These are phyloP conservation scores for Coccomyxa sp. DNA, from an alignment of 139 green algal species.

Conservation along the genomic window DNA sequence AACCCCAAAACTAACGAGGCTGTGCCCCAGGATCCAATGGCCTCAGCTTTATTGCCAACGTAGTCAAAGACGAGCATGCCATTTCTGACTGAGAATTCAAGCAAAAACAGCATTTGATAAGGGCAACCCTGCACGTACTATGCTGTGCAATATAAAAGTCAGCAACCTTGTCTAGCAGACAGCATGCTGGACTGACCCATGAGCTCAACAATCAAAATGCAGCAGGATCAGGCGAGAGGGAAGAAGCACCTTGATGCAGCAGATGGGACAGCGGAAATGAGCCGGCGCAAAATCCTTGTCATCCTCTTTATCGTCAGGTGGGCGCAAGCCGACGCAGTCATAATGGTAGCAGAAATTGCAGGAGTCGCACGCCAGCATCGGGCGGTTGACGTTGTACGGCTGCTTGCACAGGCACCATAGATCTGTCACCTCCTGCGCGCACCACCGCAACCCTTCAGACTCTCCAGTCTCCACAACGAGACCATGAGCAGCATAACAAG, in stretches of 20 bases:
- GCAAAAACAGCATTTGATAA: background rate
- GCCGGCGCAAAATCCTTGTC: slow-evolving; percentile 32
- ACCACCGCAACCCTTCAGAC: background rate
- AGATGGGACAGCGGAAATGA: slow-evolving; percentile 46
- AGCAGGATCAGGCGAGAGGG: background rate
- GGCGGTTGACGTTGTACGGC: slow-evolving; percentile 47
- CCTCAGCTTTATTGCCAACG: too few species aligned
- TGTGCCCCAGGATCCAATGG: too few species aligned
- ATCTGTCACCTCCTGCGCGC: slow-evolving; percentile 26
- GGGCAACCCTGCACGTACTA: background rate
- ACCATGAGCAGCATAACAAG: too few species aligned
- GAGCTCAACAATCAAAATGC: background rate
- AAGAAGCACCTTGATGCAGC: slow-evolving; percentile 35
- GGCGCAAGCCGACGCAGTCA: slow-evolving; percentile 55
- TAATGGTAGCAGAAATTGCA: slow-evolving; percentile 71
- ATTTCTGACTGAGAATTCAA: too few species aligned
- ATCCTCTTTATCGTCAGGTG: slow-evolving; percentile 23
- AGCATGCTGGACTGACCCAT: background rate
- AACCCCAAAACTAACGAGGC: too few species aligned
- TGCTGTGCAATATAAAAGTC: background rate
- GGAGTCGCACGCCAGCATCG: slow-evolving; percentile 66
- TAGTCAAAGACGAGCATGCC: background rate
- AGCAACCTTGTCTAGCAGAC: background rate
- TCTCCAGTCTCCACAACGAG: too few species aligned
- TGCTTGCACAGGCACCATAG: slow-evolving; percentile 65